Evolutionary conservation across 352 stramenopile species (phyloP), one percentile per base, ranked within the genome.

Genomic region (Phytophthora citricola): DNA sequence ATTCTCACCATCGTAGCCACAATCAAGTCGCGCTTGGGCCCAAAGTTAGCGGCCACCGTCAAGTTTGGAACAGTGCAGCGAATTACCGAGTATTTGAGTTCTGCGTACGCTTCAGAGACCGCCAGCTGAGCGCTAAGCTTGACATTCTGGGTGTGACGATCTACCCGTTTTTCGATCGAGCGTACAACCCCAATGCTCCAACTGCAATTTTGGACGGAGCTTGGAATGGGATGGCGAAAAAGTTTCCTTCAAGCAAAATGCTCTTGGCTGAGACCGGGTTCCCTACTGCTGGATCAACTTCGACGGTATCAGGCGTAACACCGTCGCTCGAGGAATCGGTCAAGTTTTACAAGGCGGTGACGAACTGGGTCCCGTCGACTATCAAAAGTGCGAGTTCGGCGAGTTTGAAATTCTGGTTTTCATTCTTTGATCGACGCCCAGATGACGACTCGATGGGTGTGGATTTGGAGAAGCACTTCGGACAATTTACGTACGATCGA

Each of bases 131-230:
- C 10, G 53, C 31, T 22, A 73, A 67, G 41, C 44, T 86, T 3
- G 76, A 85, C 55, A 76, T 86, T 53, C 53, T 88, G 10, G 76
- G 79, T 5, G 79, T 84, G n/a, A 85, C 79, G 40, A 85, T 85
- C 62, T 88, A 85, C 53, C 79, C 76, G 40, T 86, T 85, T 63
- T 89, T 88, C 40, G 63, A 78, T 58, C 38, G 52, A 44, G 77
- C 66, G 41, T 88, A 87, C 69, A 69, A 82, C 34, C 8, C 57
- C 20, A 74, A 26, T 36, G 65, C 73, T 14, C 77, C 76, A 9
- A 58, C 62, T 11, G 78, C 69, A 10, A 63, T 87, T 44, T 52
- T 86, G 24, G 55, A 88, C 20, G 58, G 76, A 70, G 72, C 44
- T 36, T 36, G 31, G 31, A 36, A 36, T 36, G 51, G 69, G 26